These are phyloP conservation scores for Entophlyctis luteolus DNA, from an alignment of 192 early-diverging fungal species.

Conservation along the genomic window DNA sequence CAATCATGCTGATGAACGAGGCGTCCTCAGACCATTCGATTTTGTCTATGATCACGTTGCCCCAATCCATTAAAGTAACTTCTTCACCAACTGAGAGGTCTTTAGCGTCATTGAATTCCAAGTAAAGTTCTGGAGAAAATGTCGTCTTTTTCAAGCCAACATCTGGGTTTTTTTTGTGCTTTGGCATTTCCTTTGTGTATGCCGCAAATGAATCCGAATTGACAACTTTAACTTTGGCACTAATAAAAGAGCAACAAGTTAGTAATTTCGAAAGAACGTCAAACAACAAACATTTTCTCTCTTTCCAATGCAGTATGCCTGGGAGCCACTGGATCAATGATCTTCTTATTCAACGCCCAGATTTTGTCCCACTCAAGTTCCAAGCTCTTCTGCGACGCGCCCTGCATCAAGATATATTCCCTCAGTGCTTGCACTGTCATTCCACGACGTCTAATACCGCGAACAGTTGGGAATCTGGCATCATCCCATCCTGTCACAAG, in stretches of 20 bases:
- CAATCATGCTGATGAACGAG: slow-evolving; percentile 53
- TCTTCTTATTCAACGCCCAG: slow-evolving; percentile 94
- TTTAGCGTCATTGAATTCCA: slow-evolving; percentile 86
- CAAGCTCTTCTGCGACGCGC: slow-evolving; percentile 91
- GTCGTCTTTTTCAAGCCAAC: slow-evolving; percentile 83
- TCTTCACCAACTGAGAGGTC: slow-evolving; percentile 81
- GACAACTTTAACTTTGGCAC: slow-evolving; percentile 63
- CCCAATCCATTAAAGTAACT: slow-evolving; percentile 99
- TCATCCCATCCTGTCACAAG: slow-evolving; percentile 68
- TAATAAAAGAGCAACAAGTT: slow-evolving; percentile 19
- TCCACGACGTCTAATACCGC: slow-evolving; percentile 87
- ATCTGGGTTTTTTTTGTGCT: slow-evolving; percentile 96
- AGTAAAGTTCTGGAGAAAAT: slow-evolving; percentile 69
- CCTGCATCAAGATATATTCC: slow-evolving; percentile 96
- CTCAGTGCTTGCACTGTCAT: slow-evolving; percentile 97
- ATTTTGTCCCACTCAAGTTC: slow-evolving; percentile 99
- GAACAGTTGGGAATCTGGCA: slow-evolving; percentile 56
- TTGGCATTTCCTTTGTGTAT: slow-evolving; percentile 64
- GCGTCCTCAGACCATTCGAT: slow-evolving; percentile 58
- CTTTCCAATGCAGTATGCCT: slow-evolving; percentile 77
- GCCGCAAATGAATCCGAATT: slow-evolving; percentile 48
- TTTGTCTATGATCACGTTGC: slow-evolving; percentile 84
- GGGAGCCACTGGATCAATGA: slow-evolving; percentile 93
- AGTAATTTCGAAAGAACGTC: slow-evolving; percentile 8
- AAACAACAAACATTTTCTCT: slow-evolving; percentile 56